A percentile compares a stretch with the other conserved stretches of the same genome.
Conservation (phyloP, 2,329 filamentous ascomycete genomes). For the Fusarium caatingaense region DNA sequence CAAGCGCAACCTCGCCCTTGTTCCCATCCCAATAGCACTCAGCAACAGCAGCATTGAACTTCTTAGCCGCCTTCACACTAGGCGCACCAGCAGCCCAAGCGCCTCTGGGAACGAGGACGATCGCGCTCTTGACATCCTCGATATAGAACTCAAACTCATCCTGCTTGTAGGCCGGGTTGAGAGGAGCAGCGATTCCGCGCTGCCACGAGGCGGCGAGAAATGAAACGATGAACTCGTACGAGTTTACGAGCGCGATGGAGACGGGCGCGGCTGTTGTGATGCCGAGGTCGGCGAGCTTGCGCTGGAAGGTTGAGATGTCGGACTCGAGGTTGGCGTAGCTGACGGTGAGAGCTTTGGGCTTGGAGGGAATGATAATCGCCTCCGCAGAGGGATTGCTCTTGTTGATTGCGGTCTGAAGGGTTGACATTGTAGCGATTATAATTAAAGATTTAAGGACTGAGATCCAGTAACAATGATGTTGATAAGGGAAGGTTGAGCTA, state of each 20-base stretch:
- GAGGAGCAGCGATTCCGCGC: constrained; percentile 83
- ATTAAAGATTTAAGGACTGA: constrained; percentile 1
- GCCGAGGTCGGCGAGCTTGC: constrained; percentile 80
- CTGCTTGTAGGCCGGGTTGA: constrained; percentile 90
- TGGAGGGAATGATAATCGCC: constrained; percentile 80
- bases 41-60: constrained; percentile 85
- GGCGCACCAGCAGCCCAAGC: constrained; percentile 74
- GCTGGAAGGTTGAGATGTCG: constrained; percentile 78
- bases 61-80: constrained; percentile 80
- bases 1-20: constrained; percentile 74
- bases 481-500: not conserved
- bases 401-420: constrained; percentile 63
- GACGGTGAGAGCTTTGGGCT: constrained; percentile 70
- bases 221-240: constrained; percentile 87
- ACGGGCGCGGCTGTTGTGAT: constrained; percentile 77
- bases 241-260: constrained; percentile 86
- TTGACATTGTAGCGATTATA: constrained; percentile 39
- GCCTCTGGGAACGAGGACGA: constrained; percentile 80
- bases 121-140: constrained; percentile 82
- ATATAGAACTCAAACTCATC: constrained; percentile 94
- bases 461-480: not conserved
- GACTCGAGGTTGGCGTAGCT: constrained; percentile 75
- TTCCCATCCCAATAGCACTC: constrained; percentile 83
- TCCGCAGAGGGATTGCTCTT: constrained; percentile 56
- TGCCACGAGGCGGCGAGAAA: constrained; percentile 91